Evolutionary conservation across 257 asterid species (phyloP).

Genomic region (Penstemon davidsonii): DNA sequence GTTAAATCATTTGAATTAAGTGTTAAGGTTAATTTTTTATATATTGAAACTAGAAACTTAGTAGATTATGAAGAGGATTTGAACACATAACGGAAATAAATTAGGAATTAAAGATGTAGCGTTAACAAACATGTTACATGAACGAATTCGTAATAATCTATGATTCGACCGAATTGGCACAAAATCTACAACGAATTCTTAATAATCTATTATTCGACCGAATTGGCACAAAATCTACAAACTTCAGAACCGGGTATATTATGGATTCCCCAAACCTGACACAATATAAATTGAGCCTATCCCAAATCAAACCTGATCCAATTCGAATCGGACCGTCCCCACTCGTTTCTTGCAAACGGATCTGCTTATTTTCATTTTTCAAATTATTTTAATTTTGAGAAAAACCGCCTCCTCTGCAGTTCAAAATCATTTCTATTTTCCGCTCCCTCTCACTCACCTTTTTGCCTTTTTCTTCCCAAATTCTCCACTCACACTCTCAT

Average conservation of each 20-base stretch:
- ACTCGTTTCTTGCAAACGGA: not conserved
- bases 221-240: too few species aligned
- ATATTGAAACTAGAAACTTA: too few species aligned
- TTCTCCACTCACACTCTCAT: not conserved
- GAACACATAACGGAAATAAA: too few species aligned
- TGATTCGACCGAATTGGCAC: not conserved
- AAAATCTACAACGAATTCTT: too few species aligned
- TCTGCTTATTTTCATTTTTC: not conserved
- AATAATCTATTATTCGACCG: too few species aligned
- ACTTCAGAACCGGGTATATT: too few species aligned
- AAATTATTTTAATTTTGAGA: slow-evolving; percentile 14
- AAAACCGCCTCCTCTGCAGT: slow-evolving; percentile 36
- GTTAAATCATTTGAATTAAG: too few species aligned
- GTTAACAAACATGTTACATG: too few species aligned
- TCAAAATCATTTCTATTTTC: slow-evolving; percentile 29
- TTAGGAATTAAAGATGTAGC: too few species aligned
- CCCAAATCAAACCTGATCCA: not conserved
- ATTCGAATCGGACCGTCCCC: slow-evolving; percentile 18
- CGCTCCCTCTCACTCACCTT: slow-evolving; percentile 11
- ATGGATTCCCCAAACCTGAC: not conserved
- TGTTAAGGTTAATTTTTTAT: too few species aligned
- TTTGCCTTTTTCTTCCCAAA: slow-evolving; percentile 4
- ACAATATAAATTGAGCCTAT: not conserved
- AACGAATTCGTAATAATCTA: too few species aligned
- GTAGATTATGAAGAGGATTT: too few species aligned